A percentile compares a stretch with the other conserved stretches of the same genome.
Evolutionary conservation across 352 stramenopile genomes (phyloP).

Genomic region (Thalassiosira livingstoniorum): DNA sequence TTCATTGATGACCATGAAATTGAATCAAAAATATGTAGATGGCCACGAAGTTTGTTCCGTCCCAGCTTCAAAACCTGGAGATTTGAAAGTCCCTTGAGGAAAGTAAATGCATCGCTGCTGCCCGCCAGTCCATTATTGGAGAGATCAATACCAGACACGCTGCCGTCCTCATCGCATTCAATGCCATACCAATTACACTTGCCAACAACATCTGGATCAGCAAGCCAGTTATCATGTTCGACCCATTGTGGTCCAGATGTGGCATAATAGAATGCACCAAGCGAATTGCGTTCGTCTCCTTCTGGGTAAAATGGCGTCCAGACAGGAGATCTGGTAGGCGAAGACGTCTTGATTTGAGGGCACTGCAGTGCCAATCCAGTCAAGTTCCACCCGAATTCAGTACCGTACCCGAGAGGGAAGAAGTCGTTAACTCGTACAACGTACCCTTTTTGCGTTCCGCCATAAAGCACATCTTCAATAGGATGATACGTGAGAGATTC

Average conservation of each 20-base stretch:
- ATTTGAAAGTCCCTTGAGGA: too few species aligned
- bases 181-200: constrained; percentile 1
- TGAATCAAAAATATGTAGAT: too few species aligned
- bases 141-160: not conserved
- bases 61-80: too few species aligned
- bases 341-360: not conserved
- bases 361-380: too few species aligned
- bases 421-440: not conserved
- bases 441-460: too few species aligned
- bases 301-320: not conserved
- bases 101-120: not conserved
- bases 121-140: not conserved
- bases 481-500: too few species aligned
- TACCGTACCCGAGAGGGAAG: not conserved
- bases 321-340: not conserved
- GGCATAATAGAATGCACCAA: not conserved
- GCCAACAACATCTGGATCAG: not conserved
- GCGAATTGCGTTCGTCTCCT: not conserved
- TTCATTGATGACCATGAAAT: not conserved
- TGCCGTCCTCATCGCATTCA: not conserved
- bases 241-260: not conserved
- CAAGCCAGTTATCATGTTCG: not conserved
- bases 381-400: too few species aligned
- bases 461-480: too few species aligned
- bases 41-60: too few species aligned